Conservation (phyloP, 1,284 basidiomycete genomes). For the Vanrija sp. region DNA sequence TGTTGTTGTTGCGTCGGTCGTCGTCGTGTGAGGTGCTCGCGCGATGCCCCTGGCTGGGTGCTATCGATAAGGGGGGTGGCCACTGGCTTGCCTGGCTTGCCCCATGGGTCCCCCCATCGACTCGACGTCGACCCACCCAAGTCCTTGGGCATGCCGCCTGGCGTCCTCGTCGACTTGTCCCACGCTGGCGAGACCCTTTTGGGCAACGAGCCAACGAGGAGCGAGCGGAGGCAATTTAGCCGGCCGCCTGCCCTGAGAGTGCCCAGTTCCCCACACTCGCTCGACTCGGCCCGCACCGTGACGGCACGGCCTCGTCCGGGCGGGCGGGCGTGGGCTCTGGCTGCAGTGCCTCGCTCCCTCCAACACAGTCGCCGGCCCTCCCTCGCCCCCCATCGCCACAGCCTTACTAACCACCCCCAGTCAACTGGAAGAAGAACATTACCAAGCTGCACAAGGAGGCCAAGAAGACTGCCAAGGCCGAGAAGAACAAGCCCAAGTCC, state of each 20-base stretch:
- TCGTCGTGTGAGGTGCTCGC: too few species aligned
- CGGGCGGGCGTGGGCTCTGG: background rate
- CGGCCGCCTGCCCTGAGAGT: too few species aligned
- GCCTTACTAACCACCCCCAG: constrained; percentile 13
- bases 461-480: constrained; percentile 43
- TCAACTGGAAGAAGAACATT: constrained; percentile 51
- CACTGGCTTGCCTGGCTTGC: background rate
- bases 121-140: too few species aligned
- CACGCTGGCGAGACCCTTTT: too few species aligned
- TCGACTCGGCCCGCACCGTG: background rate
- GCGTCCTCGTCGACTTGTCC: too few species aligned
- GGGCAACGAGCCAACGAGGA: too few species aligned
- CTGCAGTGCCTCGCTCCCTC: background rate
- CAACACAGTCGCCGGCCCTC: background rate
- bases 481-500: constrained; percentile 27
- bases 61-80: background rate
- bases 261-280: too few species aligned
- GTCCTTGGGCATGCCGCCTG: too few species aligned
- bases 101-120: background rate
- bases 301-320: too few species aligned
- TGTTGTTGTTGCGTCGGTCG: background rate
- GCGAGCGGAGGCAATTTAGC: too few species aligned
- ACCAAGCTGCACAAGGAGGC: constrained; percentile 46
- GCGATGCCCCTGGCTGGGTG: background rate
- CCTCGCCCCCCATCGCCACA: background rate